Conservation (phyloP, 2,329 filamentous ascomycete genomes). For the Apiospora koreana region DNA sequence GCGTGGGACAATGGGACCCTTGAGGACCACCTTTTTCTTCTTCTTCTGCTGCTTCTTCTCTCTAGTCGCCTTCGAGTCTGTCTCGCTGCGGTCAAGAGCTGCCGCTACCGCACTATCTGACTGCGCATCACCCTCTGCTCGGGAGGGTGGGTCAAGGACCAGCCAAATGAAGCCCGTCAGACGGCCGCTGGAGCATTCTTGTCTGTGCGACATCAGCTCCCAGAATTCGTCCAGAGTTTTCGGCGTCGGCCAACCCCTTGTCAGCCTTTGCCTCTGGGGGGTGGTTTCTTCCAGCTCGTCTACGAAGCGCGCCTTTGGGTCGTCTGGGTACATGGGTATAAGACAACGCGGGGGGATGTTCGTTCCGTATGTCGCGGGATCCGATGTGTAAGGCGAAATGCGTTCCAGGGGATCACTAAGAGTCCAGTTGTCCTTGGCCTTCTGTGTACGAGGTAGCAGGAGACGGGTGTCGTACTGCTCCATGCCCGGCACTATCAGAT, state of each 20-base stretch:
- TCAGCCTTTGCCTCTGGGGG: constrained; percentile 52
- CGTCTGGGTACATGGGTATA: constrained; percentile 89
- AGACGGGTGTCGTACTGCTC: constrained; percentile 79
- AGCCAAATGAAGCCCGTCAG: constrained; percentile 96
- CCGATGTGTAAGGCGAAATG: constrained; percentile 63
- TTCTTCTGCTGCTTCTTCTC: constrained; percentile 40
- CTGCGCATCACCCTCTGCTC: constrained; percentile 28
- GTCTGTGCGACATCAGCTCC: constrained; percentile 97
- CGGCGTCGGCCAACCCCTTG: constrained; percentile 80
- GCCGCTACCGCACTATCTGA: constrained; percentile 12
- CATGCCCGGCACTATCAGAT: constrained; percentile 84
- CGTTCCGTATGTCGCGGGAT: constrained; percentile 40
- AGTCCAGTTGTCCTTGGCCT: constrained; percentile 61
- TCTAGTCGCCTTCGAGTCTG: constrained; percentile 19
- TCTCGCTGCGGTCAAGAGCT: constrained; percentile 19
- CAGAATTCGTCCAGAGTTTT: constrained; percentile 89
- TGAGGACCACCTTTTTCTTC: constrained; percentile 50
- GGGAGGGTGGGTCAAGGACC: constrained; percentile 65
- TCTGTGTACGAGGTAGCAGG: constrained; percentile 65
- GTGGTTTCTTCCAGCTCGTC: constrained; percentile 81
- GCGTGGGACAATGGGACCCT: constrained; percentile 63
- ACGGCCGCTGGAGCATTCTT: constrained; percentile 91
- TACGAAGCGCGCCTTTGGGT: constrained; percentile 89
- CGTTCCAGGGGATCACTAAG: constrained; percentile 70
- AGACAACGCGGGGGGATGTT: constrained; percentile 77